Evolutionary conservation across 2,329 filamentous ascomycete species (phyloP).

Genomic region (Leptographium radiaticola): DNA sequence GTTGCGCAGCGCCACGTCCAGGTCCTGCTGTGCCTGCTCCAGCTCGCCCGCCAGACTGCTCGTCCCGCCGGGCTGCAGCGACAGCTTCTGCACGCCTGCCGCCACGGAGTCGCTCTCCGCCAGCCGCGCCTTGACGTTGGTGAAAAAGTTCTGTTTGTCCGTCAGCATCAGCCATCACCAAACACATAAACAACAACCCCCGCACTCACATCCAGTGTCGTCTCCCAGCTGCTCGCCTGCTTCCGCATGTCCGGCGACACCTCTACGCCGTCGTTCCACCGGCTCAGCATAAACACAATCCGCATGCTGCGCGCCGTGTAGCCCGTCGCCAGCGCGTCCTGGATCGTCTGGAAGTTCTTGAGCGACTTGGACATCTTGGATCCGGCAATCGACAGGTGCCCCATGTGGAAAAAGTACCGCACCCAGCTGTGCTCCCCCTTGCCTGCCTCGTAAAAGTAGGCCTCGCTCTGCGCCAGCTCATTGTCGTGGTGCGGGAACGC

Average conservation of each 20-base stretch:
- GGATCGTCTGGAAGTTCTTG: constrained; percentile 63
- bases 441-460: constrained; percentile 42
- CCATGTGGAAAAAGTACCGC: constrained; percentile 66
- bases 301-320: constrained; percentile 54
- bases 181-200: background rate
- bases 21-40: constrained; percentile 37
- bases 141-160: constrained; percentile 8
- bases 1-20: constrained; percentile 49
- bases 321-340: constrained; percentile 45
- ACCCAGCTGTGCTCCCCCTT: constrained; percentile 35
- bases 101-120: constrained; percentile 2
- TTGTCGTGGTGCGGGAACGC: constrained; percentile 37
- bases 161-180: background rate
- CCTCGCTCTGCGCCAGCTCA: constrained; percentile 59
- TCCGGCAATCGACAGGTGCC: constrained; percentile 33
- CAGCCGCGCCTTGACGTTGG: constrained; percentile 11
- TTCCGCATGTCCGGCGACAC: constrained; percentile 53
- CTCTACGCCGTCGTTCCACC: constrained; percentile 58
- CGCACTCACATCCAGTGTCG: constrained; percentile 9
- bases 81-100: constrained; percentile 5
- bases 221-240: constrained; percentile 46
- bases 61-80: constrained; percentile 1
- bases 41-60: constrained; percentile 25
- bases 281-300: constrained; percentile 55
- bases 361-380: constrained; percentile 62